These are phyloP conservation scores for Angophora floribunda DNA, from an alignment of 345 rosid species.

Conservation along the genomic window DNA sequence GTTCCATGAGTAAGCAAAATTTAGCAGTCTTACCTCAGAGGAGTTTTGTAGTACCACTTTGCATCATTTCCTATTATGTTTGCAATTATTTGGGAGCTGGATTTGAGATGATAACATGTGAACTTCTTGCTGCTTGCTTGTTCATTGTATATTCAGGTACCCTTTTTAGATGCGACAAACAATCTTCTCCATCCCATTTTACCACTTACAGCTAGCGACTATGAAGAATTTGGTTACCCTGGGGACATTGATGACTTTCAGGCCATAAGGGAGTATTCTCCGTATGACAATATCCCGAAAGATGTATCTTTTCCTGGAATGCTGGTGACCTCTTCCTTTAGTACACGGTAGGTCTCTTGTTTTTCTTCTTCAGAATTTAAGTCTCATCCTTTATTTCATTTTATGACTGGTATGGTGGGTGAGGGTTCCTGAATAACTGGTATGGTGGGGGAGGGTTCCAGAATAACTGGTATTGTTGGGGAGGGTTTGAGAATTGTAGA, in stretches of 20 bases:
- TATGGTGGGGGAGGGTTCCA: neutral
- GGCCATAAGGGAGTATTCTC: conserved; percentile 67
- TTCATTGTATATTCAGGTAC: conserved; percentile 39
- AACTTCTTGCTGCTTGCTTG: neutral
- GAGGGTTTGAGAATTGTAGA: neutral
- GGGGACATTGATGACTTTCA: conserved; percentile 68
- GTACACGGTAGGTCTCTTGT: conserved; percentile 40
- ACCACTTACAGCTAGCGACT: conserved; percentile 70
- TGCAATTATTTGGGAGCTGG: neutral
- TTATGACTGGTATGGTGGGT: neutral
- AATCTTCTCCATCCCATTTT: conserved; percentile 76
- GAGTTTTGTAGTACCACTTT: neutral
- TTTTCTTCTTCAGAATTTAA: neutral
- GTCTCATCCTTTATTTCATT: neutral
- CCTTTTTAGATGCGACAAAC: conserved; percentile 84
- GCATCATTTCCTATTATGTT: neutral
- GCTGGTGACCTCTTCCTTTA: conserved; percentile 75
- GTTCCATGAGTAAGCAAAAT: neutral
- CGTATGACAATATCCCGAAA: conserved; percentile 77
- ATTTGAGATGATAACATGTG: neutral
- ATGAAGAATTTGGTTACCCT: conserved; percentile 90
- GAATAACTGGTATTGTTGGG: neutral
- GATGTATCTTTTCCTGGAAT: conserved; percentile 75
- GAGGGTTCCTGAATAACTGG: no score
- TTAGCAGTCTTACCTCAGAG: neutral